Conservation (phyloP, 1,284 basidiomycete species). For the Ceratobasidium theobromae region DNA sequence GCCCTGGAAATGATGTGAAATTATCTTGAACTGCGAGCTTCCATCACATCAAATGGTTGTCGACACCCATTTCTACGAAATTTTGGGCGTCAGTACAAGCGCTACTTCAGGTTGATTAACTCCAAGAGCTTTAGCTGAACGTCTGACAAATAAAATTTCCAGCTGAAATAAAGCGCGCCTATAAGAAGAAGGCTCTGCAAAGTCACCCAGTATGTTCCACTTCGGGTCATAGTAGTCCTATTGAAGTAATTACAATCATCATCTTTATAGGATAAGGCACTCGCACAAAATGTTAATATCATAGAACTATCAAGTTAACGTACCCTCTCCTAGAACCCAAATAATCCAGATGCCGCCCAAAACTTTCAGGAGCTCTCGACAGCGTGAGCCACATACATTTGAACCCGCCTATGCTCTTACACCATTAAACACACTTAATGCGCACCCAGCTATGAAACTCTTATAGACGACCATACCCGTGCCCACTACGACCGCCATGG, state of each 20-base stretch:
- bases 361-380: constrained; percentile 88
- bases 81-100: constrained; percentile 67
- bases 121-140: not conserved
- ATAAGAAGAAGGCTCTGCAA: constrained; percentile 88
- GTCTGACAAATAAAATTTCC: constrained; percentile 24
- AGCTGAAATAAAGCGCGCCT: constrained; percentile 91
- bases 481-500: constrained; percentile 82
- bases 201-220: constrained; percentile 77
- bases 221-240: not conserved
- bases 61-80: constrained; percentile 68
- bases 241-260: too few relatives aligned
- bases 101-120: constrained; percentile 65
- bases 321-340: constrained; percentile 60
- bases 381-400: constrained; percentile 58
- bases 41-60: constrained; percentile 58
- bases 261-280: constrained; percentile 75
- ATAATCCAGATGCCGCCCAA: constrained; percentile 72
- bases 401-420: constrained; percentile 12
- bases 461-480: constrained; percentile 75
- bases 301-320: not conserved
- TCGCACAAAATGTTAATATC: constrained; percentile 25
- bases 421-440: not conserved
- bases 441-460: constrained; percentile 72
- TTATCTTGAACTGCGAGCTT: not conserved
- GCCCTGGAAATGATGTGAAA: not conserved